These are phyloP conservation scores for Coniochaeta pulveracea DNA, from an alignment of 2,329 filamentous ascomycete species.

Conservation along the genomic window DNA sequence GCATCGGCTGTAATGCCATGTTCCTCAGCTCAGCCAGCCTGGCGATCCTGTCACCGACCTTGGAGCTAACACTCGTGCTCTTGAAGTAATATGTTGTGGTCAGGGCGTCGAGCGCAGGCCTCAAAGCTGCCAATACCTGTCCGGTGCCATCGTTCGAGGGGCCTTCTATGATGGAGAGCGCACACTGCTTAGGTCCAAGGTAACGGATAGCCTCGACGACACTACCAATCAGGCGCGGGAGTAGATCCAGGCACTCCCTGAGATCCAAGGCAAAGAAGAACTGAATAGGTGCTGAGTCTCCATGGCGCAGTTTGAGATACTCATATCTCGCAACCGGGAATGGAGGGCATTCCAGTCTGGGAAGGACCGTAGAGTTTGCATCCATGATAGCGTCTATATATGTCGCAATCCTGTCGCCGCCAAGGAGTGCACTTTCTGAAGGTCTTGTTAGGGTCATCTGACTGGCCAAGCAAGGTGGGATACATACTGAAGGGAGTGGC, in stretches of 20 bases:
- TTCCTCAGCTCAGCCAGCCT: conserved; percentile 40
- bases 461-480: too few relatives aligned
- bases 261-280: conserved; percentile 45
- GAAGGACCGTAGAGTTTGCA: conserved; percentile 1
- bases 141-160: conserved; percentile 41
- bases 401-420: background rate
- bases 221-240: conserved; percentile 39
- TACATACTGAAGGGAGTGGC: too few relatives aligned
- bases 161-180: conserved; percentile 43
- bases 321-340: conserved; percentile 6
- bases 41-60: conserved; percentile 28
- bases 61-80: conserved; percentile 30
- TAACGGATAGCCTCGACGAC: conserved; percentile 36
- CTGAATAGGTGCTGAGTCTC: conserved; percentile 1
- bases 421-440: too few relatives aligned
- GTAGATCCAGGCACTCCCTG: conserved; percentile 28
- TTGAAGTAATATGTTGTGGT: conserved; percentile 29
- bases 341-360: conserved; percentile 9
- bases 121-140: conserved; percentile 33
- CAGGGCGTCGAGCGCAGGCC: conserved; percentile 23
- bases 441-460: too few relatives aligned
- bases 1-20: conserved; percentile 35
- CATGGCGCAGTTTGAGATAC: conserved; percentile 4
- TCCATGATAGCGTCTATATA: conserved; percentile 9
- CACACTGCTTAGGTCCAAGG: conserved; percentile 37